These are phyloP conservation scores for Xerophyta viscosa DNA, from an alignment of 106 monocot species.

Conservation along the genomic window DNA sequence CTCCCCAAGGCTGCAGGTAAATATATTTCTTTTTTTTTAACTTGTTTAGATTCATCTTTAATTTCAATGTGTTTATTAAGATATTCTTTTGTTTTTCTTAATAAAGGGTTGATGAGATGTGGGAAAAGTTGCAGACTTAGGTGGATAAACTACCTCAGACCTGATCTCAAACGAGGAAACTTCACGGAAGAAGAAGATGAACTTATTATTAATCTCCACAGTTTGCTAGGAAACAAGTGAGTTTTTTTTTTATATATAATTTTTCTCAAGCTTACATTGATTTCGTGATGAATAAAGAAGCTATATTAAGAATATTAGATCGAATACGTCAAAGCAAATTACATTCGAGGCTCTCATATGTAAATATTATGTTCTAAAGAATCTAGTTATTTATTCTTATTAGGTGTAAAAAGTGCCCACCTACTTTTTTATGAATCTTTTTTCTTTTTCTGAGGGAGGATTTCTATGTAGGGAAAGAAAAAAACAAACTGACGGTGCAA, in stretches of 20 bases:
- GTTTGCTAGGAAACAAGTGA: constrained; percentile 80
- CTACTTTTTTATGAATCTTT: no score
- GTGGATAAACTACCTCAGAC: constrained; percentile 96
- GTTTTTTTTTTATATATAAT: background rate
- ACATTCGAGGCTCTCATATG: no score
- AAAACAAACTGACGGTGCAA: background rate
- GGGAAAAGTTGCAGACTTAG: constrained; percentile 91
- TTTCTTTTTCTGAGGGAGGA: no score
- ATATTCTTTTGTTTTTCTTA: background rate
- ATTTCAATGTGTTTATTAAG: background rate
- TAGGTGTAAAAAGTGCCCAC: no score
- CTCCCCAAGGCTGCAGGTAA: constrained; percentile 84
- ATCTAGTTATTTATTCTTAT: no score
- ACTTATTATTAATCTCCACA: constrained; percentile 86
- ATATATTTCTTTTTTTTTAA: background rate
- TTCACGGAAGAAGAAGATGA: constrained; percentile 88
- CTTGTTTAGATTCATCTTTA: background rate
- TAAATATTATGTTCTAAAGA: no score
- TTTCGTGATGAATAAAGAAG: no score
- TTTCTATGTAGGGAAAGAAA: no score
- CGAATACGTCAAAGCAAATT: no score
- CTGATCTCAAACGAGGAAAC: constrained; percentile 89
- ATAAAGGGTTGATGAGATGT: constrained; percentile 59
- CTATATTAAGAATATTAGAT: no score
- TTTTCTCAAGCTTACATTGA: no score